phyloP scores from a whole-genome alignment of 306 rosid genomes.

The Castanopsis chinensis region DNA sequence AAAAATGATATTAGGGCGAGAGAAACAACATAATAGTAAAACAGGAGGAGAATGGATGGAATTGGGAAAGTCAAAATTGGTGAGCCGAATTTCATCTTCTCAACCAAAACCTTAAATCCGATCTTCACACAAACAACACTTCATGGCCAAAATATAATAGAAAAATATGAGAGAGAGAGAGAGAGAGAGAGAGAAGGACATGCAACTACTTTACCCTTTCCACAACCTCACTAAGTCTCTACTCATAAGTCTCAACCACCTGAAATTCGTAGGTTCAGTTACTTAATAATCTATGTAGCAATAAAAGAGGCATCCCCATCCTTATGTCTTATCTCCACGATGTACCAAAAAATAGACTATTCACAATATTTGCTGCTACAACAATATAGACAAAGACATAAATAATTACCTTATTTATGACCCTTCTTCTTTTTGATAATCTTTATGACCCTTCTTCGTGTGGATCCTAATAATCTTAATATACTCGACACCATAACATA shows the following conservation, averaged over 20 bases:
- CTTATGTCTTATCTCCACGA: too few species aligned
- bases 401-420: too few species aligned
- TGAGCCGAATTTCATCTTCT: slow-evolving; percentile 39
- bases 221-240: not conserved
- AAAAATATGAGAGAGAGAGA: not conserved
- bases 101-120: slow-evolving; percentile 14
- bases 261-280: too few species aligned
- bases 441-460: too few species aligned
- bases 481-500: too few species aligned
- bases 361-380: too few species aligned
- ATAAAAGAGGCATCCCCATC: too few species aligned
- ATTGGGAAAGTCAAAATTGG: slow-evolving; percentile 30
- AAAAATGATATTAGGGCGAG: not conserved
- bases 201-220: slow-evolving; percentile 5
- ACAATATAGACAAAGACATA: too few species aligned
- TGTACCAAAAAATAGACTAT: too few species aligned
- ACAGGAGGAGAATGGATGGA: not conserved
- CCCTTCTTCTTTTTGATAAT: too few species aligned
- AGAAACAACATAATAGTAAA: not conserved
- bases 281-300: too few species aligned
- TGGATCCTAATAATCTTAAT: too few species aligned
- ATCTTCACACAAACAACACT: slow-evolving; percentile 10
- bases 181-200: not conserved
- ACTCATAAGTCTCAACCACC: not conserved
- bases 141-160: not conserved